Base-by-base conservation (phyloP, 1,284 basidiomycete species). In the Cutaneotrichosporon sp. region DNA sequence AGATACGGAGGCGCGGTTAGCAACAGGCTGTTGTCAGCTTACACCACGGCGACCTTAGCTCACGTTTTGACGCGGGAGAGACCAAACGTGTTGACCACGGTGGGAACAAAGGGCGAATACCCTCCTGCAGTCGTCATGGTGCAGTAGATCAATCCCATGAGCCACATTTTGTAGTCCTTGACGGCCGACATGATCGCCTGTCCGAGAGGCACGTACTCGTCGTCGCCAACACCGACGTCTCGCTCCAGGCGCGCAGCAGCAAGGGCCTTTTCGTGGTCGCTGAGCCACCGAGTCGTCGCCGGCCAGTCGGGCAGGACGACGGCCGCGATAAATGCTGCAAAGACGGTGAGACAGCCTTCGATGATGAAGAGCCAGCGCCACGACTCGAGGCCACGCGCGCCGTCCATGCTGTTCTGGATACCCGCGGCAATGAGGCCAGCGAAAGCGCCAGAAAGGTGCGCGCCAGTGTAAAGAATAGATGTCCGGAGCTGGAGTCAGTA, bases 1-100 rank as follows among this genome's bases (percentile, higher is more conserved):
- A 70, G 52, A 63, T 65, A 55, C 10, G 63, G 58, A 40, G 66
- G 55, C 4, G 63, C 64, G 7, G 62, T 60, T 34, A 75, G 66
- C 4, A 75, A 62, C 13, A 74, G 66, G 0, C 67, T 69, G 44
- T 52, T 46, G 39, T 53, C 18, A 53, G 41, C 34, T 13, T 2
- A 15, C 23, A 40, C 35, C 35, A 33, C n/a, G 13, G n/a, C 14
- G 22, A 13, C n/a, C 8, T 30, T 7, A 30, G 26, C 52, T 49
- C 15, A 54, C 55, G 55, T 56, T 40, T 49, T 47, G 38, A 59
- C 51, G 14, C 45, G 47, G 17, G 34, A 44, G 4, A 62, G 68
- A 13, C 73, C 72, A 22, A 74, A 65, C 4, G 65, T 65, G 17
- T 48, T 30, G 17, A 67, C 62, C 18, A 65, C 60, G 4, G 62